These are phyloP conservation scores for Alternaria rosae DNA, from an alignment of 2,329 filamentous ascomycete species.

Conservation along the genomic window DNA sequence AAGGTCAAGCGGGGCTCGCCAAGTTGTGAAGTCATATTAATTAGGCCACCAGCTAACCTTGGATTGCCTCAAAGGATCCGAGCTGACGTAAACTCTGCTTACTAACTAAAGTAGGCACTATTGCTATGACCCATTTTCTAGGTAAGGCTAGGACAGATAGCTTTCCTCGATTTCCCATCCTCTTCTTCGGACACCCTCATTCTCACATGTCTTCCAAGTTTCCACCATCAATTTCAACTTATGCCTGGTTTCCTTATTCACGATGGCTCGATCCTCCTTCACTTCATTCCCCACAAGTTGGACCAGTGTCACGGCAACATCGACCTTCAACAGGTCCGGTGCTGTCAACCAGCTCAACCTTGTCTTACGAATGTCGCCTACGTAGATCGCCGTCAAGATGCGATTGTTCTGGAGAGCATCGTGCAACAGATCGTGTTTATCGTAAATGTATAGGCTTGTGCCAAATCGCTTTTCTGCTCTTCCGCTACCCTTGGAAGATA, in stretches of 20 bases:
- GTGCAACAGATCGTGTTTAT: slow-evolving; percentile 7
- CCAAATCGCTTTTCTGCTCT: background rate
- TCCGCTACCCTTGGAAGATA: background rate
- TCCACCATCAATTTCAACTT: slow-evolving; percentile 18
- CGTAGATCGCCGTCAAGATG: slow-evolving; percentile 19
- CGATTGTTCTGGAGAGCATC: slow-evolving; percentile 18
- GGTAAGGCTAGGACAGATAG: background rate
- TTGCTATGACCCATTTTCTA: background rate
- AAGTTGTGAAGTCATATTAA: background rate
- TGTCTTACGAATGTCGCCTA: slow-evolving; percentile 35
- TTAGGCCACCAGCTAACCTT: background rate
- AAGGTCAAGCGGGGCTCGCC: background rate
- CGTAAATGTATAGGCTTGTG: background rate
- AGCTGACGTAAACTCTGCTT: background rate
- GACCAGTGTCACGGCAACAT: slow-evolving; percentile 32
- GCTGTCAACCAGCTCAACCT: slow-evolving; percentile 30
- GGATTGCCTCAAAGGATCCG: background rate
- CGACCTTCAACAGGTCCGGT: slow-evolving; percentile 32
- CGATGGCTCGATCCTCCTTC: background rate
- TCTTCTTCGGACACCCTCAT: slow-evolving; percentile 36
- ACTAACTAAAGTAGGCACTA: background rate
- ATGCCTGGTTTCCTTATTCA: slow-evolving; percentile 1
- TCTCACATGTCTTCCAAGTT: slow-evolving; percentile 30
- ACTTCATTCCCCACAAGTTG: background rate
- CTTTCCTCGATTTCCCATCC: slow-evolving; percentile 10